These are phyloP conservation scores for Prinsepia uniflora DNA, from an alignment of 306 rosid species.

Conservation along the genomic window DNA sequence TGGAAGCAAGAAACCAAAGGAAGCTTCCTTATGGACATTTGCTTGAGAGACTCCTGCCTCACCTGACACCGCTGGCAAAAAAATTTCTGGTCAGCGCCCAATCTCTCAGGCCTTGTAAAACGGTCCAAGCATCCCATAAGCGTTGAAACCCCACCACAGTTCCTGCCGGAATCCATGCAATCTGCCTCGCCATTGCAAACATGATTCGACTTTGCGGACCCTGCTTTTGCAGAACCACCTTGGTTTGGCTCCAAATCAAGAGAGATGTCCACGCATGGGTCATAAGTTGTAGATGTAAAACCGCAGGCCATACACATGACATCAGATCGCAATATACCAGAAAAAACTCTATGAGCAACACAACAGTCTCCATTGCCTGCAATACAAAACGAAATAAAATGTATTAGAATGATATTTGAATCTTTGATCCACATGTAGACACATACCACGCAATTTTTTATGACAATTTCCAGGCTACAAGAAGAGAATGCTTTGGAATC, in stretches of 20 bases:
- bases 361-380: conserved; percentile 94
- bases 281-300: conserved; percentile 92
- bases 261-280: conserved; percentile 89
- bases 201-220: conserved; percentile 45
- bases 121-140: conserved; percentile 84
- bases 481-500: background rate
- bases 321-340: conserved; percentile 90
- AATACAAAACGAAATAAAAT: conserved; percentile 30
- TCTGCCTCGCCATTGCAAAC: conserved; percentile 68
- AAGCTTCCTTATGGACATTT: conserved; percentile 89
- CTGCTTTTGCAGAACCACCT: conserved; percentile 53
- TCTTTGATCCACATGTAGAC: background rate
- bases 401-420: background rate
- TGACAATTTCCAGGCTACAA: background rate
- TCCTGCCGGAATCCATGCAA: conserved; percentile 44
- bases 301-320: conserved; percentile 96
- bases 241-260: conserved; percentile 79
- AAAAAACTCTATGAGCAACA: conserved; percentile 86
- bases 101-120: conserved; percentile 84
- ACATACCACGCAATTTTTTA: background rate
- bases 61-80: conserved; percentile 90
- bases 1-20: conserved; percentile 91
- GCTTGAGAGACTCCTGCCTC: conserved; percentile 89
- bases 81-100: conserved; percentile 89
- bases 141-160: conserved; percentile 54